Percentiles rank a stretch among this genome's conserved stretches.
Conservation (phyloP, 2,329 filamentous ascomycete species). For the Pseudogymnoascus sp. region DNA sequence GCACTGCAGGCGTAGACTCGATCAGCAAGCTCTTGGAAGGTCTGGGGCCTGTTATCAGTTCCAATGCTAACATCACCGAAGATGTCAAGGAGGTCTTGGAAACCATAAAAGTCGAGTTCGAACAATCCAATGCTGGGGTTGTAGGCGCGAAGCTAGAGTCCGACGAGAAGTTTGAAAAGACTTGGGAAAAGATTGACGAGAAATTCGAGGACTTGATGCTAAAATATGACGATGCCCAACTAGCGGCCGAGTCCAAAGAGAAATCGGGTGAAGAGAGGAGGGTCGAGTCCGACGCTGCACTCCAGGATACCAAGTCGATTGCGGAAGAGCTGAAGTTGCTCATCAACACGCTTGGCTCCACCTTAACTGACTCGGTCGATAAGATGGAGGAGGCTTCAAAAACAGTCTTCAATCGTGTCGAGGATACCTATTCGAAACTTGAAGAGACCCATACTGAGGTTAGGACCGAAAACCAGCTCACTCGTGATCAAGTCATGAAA, state of each 20-base stretch:
- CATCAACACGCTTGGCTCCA: constrained; percentile 75
- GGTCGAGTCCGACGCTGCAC: constrained; percentile 62
- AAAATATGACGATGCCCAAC: constrained; percentile 84
- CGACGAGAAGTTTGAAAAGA: constrained; percentile 65
- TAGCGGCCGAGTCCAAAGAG: constrained; percentile 64
- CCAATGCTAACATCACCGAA: constrained; percentile 50
- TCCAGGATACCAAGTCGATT: constrained; percentile 68
- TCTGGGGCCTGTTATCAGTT: constrained; percentile 54
- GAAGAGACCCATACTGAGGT: constrained; percentile 68
- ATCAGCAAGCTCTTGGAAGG: constrained; percentile 64
- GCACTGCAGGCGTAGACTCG: constrained; percentile 63
- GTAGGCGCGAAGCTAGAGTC: constrained; percentile 75
- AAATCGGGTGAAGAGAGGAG: constrained; percentile 68
- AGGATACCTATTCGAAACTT: constrained; percentile 67
- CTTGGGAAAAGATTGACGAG: constrained; percentile 55
- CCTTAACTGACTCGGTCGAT: constrained; percentile 74
- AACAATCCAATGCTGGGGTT: constrained; percentile 73
- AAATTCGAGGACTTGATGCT: constrained; percentile 68
- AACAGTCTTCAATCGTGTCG: constrained; percentile 75
- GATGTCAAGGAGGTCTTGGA: constrained; percentile 67
- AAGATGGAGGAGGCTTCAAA: constrained; percentile 83
- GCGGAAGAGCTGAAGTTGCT: constrained; percentile 82
- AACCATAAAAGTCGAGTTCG: constrained; percentile 77
- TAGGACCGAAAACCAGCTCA: constrained; percentile 74
- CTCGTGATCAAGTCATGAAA: constrained; percentile 72